A percentile compares a stretch with the other conserved stretches of the same genome.
Evolutionary conservation across 1,284 basidiomycete genomes (phyloP).

Genomic region (Microstroma glucosiphilum): DNA sequence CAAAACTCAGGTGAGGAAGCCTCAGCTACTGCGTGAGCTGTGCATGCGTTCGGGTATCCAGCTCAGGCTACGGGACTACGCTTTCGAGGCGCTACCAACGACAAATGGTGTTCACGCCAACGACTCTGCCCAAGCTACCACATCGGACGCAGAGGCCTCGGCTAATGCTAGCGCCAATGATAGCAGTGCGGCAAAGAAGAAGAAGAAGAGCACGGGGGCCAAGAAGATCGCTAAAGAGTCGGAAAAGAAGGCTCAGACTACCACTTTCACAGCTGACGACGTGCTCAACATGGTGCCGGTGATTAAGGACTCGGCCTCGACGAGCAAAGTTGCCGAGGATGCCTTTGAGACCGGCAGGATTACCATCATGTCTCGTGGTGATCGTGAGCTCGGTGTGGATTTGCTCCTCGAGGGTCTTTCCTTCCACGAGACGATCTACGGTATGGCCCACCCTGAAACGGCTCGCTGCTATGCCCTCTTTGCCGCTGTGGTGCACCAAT

Average conservation of each 20-base stretch:
- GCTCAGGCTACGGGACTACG: constrained; percentile 56
- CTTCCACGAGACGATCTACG: constrained; percentile 59
- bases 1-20: constrained; percentile 46
- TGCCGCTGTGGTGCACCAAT: constrained; percentile 53
- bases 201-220: constrained; percentile 19
- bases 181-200: constrained; percentile 7
- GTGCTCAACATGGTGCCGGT: constrained; percentile 57
- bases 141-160: background rate
- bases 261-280: constrained; percentile 56
- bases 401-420: constrained; percentile 57
- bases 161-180: background rate
- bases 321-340: constrained; percentile 56
- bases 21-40: constrained; percentile 57
- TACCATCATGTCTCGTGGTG: constrained; percentile 54
- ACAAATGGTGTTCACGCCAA: constrained; percentile 12
- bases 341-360: constrained; percentile 57
- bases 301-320: constrained; percentile 56
- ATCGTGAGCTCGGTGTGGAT: constrained; percentile 55
- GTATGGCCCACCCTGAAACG: constrained; percentile 58
- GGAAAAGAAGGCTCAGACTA: constrained; percentile 30
- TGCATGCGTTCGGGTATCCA: constrained; percentile 57
- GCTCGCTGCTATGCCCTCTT: constrained; percentile 57
- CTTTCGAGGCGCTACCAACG: constrained; percentile 44
- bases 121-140: background rate
- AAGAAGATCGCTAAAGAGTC: constrained; percentile 18